Evolutionary conservation across 169 alveolate species (phyloP).

Genomic region (Miamiensis avidus): DNA sequence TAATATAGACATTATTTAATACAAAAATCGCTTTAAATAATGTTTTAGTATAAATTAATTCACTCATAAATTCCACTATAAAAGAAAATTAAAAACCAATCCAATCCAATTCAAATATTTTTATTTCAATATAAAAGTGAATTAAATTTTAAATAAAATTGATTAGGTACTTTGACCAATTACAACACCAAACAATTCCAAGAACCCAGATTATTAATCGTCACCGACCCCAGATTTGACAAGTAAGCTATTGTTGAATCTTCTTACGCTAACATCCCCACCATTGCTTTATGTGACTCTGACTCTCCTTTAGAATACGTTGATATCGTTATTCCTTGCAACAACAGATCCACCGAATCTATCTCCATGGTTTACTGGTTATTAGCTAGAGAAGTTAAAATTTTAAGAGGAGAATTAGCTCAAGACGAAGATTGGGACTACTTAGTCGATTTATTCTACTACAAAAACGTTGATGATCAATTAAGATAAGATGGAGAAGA

Average conservation of each 20-base stretch:
- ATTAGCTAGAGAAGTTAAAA: constrained; percentile 97
- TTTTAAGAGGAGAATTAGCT: constrained; percentile 91
- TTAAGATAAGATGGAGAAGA: constrained; percentile 51
- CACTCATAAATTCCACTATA: too few relatives aligned
- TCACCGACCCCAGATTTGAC: constrained; percentile 99
- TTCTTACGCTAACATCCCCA: constrained; percentile 98
- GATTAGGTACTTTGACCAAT: constrained; percentile 93
- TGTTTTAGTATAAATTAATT: too few relatives aligned
- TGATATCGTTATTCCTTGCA: constrained; percentile 99
- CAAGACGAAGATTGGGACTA: constrained; percentile 91
- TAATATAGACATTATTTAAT: too few relatives aligned
- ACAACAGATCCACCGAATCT: constrained; percentile 95
- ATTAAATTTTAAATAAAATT: too few relatives aligned
- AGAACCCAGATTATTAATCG: constrained; percentile 99
- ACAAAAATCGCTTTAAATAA: too few relatives aligned
- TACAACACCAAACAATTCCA: constrained; percentile 96
- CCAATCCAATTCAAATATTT: too few relatives aligned
- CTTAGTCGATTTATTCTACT: constrained; percentile 94
- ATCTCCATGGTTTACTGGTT: constrained; percentile 98
- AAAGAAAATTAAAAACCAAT: too few relatives aligned
- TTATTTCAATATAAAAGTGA: too few relatives aligned
- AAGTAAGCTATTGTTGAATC: constrained; percentile 96
- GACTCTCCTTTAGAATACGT: constrained; percentile 98
- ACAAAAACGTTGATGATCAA: constrained; percentile 65
- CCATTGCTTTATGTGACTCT: constrained; percentile 97